Conservation (phyloP, 495 filamentous ascomycete species). For the Aspergillus carlsbadensis region DNA sequence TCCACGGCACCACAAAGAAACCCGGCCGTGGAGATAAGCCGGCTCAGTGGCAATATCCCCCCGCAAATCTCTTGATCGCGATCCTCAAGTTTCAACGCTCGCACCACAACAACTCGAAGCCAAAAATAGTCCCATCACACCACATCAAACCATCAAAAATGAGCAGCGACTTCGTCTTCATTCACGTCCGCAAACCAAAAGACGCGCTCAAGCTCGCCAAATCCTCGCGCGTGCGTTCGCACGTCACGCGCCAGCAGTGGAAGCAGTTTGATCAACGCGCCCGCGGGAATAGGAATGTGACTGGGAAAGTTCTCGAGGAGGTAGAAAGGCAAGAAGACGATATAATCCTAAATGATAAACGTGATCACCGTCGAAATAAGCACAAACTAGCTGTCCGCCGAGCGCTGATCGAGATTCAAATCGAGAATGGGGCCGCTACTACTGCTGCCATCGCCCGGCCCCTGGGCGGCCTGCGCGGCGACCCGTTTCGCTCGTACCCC, state of each 20-base stretch:
- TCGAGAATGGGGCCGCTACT: not conserved
- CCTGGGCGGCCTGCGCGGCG: constrained; percentile 36
- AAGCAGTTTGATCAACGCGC: constrained; percentile 14
- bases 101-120: too few relatives aligned
- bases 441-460: not conserved
- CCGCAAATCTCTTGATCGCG: too few relatives aligned
- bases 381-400: not conserved
- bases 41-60: too few relatives aligned
- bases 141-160: not conserved
- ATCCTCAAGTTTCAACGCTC: too few relatives aligned
- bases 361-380: not conserved
- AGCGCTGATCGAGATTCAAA: not conserved
- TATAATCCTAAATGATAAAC: not conserved
- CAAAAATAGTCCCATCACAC: too few relatives aligned
- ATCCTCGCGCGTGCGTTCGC: constrained; percentile 26
- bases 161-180: constrained; percentile 27
- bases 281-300: not conserved
- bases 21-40: too few relatives aligned
- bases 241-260: constrained; percentile 33
- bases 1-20: too few relatives aligned
- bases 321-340: not conserved
- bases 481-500: constrained; percentile 40
- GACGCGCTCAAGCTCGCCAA: constrained; percentile 31
- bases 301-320: not conserved
- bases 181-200: constrained; percentile 28